A percentile compares a stretch with the other conserved stretches of the same genome.
Evolutionary conservation across 169 alveolate genomes (phyloP).

Genomic region (Sarcocystis neurona): DNA sequence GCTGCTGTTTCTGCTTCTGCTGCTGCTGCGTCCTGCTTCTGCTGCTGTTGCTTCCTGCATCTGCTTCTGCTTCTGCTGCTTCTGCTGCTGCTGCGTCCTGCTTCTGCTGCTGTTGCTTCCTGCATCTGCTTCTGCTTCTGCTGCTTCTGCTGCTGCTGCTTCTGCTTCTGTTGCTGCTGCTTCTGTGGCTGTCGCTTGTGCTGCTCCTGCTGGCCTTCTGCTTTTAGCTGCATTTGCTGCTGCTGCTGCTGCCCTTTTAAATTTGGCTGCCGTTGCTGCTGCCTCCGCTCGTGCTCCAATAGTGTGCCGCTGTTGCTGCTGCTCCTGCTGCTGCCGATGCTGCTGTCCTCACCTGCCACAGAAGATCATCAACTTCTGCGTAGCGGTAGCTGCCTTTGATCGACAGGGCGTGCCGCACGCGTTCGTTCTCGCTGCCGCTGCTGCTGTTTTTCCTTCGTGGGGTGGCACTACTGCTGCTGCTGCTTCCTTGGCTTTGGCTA

Average conservation of each 20-base stretch:
- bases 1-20: slow-evolving; percentile 29
- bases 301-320: slow-evolving; percentile 32
- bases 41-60: slow-evolving; percentile 30
- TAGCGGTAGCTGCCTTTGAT: slow-evolving; percentile 55
- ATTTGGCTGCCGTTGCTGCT: background rate
- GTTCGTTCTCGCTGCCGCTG: background rate
- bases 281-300: background rate
- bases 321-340: slow-evolving; percentile 50
- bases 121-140: slow-evolving; percentile 34
- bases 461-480: background rate
- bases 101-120: slow-evolving; percentile 13
- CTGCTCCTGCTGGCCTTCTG: too few species aligned
- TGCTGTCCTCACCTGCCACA: slow-evolving; percentile 58
- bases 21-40: slow-evolving; percentile 11
- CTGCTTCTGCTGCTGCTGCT: slow-evolving; percentile 32
- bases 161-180: slow-evolving; percentile 31
- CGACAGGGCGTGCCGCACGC: slow-evolving; percentile 56
- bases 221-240: background rate
- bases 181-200: too few species aligned
- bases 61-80: slow-evolving; percentile 33
- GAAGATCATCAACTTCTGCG: slow-evolving; percentile 36
- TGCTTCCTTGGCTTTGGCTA: background rate
- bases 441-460: background rate
- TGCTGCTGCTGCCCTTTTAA: background rate
- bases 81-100: slow-evolving; percentile 41